phyloP scores from a whole-genome alignment of 768 basidiomycete species.

The Kwoniella sp. region DNA sequence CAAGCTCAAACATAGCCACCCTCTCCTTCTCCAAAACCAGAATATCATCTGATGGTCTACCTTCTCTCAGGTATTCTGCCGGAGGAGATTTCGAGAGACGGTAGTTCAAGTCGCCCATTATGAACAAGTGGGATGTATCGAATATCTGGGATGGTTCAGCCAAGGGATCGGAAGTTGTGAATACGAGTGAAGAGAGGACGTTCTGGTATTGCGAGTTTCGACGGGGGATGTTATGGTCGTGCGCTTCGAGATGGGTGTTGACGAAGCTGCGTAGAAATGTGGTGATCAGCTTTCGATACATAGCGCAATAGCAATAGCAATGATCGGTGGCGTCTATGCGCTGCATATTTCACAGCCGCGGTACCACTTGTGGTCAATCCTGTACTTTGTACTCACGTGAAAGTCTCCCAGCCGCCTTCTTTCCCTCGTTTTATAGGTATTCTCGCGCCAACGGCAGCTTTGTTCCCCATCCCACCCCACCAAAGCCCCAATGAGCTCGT shows the following conservation, averaged over 20 bases:
- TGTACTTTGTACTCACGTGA: constrained; percentile 82
- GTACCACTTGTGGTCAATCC: constrained; percentile 2
- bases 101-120: constrained; percentile 93
- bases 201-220: constrained; percentile 78
- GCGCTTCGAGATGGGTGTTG: constrained; percentile 85
- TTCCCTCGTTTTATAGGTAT: constrained; percentile 69
- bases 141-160: constrained; percentile 66
- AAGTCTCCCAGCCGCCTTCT: constrained; percentile 67
- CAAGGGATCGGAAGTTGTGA: constrained; percentile 62
- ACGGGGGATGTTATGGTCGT: constrained; percentile 65
- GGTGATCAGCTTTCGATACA: background rate
- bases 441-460: constrained; percentile 86
- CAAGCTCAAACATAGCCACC: constrained; percentile 41
- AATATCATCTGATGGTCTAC: constrained; percentile 22
- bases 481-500: constrained; percentile 69
- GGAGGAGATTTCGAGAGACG: constrained; percentile 60
- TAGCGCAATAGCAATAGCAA: too few relatives aligned
- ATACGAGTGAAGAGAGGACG: constrained; percentile 78
- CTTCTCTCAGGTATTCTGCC: constrained; percentile 19
- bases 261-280: constrained; percentile 67
- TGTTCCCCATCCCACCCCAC: constrained; percentile 85
- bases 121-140: constrained; percentile 84
- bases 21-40: constrained; percentile 44
- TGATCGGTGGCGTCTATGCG: too few relatives aligned
- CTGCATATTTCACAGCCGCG: too few relatives aligned